Conservation (phyloP, 495 filamentous ascomycete genomes). For the Gamarada debralockiae region DNA sequence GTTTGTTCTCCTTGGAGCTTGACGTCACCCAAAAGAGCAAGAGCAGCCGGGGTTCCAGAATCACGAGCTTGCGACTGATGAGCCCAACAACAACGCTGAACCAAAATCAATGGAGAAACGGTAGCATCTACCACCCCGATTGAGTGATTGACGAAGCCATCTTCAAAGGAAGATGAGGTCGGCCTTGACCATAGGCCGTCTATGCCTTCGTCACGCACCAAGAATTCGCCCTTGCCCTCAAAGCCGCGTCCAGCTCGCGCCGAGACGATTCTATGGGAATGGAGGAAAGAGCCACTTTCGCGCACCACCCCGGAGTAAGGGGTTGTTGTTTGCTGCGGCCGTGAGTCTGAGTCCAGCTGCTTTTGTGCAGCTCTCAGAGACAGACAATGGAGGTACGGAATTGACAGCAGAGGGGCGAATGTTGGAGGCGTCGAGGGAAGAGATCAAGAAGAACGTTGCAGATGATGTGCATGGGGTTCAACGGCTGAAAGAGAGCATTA, state of each 20-base stretch:
- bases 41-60: background rate
- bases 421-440: constrained; percentile 73
- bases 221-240: constrained; percentile 20
- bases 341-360: constrained; percentile 52
- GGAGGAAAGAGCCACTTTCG: constrained; percentile 16
- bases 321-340: constrained; percentile 42
- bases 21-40: background rate
- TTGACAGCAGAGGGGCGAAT: constrained; percentile 79
- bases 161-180: constrained; percentile 44
- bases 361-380: constrained; percentile 70
- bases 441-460: constrained; percentile 63
- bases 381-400: constrained; percentile 52
- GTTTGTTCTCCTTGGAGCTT: background rate
- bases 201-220: constrained; percentile 39
- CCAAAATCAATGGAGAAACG: constrained; percentile 16
- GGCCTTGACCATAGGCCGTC: constrained; percentile 48
- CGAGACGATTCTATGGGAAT: constrained; percentile 6
- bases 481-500: constrained; percentile 47
- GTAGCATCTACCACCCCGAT: constrained; percentile 7
- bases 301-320: constrained; percentile 28
- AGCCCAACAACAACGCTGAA: background rate
- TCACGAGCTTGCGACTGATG: background rate
- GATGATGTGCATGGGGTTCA: constrained; percentile 54
- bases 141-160: background rate
- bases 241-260: constrained; percentile 24